phyloP scores from a whole-genome alignment of 1,284 basidiomycete genomes.

The Sanghuangporus sanghuang region DNA sequence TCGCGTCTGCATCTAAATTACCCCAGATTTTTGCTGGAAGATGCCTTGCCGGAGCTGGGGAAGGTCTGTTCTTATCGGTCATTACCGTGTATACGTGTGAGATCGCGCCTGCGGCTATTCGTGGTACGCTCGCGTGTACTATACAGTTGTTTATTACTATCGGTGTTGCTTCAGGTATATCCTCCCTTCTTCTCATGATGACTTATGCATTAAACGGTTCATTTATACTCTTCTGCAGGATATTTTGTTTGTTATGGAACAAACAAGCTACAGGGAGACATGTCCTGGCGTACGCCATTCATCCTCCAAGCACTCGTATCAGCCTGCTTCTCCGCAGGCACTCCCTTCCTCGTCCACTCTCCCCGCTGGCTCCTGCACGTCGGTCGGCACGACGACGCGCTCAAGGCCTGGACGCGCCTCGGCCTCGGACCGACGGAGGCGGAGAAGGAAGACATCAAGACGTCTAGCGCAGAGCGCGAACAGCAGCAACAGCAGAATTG shows the following conservation, averaged over 20 bases:
- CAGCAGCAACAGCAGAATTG: constrained; percentile 12
- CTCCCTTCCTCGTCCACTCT: constrained; percentile 46
- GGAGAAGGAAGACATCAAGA: constrained; percentile 28
- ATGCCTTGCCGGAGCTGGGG: constrained; percentile 41
- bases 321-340: constrained; percentile 37
- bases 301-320: constrained; percentile 38
- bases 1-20: constrained; percentile 28
- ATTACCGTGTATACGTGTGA: constrained; percentile 44
- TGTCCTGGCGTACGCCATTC: constrained; percentile 47
- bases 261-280: constrained; percentile 30
- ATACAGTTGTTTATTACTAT: constrained; percentile 42
- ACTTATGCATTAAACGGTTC: background rate
- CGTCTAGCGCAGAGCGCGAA: constrained; percentile 23
- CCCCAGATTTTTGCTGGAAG: constrained; percentile 40
- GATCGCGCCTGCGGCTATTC: constrained; percentile 36
- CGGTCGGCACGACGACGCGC: constrained; percentile 38
- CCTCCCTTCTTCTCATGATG: background rate
- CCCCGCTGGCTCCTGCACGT: constrained; percentile 45
- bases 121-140: constrained; percentile 39
- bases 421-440: constrained; percentile 27
- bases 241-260: constrained; percentile 49
- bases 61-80: constrained; percentile 43
- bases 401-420: constrained; percentile 27
- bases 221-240: constrained; percentile 24
- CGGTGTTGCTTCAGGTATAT: constrained; percentile 35